A percentile compares a stretch with the other conserved stretches of the same genome.
phyloP scores from a whole-genome alignment of 805 yeast species.

The Kregervanrija pseudodelftensis region DNA sequence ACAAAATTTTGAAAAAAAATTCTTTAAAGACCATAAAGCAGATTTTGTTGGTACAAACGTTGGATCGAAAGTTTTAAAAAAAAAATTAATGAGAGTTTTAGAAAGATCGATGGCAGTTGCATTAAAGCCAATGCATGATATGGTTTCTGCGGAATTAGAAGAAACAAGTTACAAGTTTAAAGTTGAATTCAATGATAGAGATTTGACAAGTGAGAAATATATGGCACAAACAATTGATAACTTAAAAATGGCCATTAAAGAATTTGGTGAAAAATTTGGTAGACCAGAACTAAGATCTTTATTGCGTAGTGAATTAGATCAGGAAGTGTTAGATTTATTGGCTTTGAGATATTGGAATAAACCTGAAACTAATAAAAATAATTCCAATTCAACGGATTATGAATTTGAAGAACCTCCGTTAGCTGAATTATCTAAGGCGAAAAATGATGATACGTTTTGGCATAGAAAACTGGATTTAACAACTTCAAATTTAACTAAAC shows the following conservation, averaged over 20 bases:
- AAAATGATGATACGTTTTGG: constrained; percentile 77
- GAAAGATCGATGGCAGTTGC: constrained; percentile 89
- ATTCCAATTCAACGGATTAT: constrained; percentile 9
- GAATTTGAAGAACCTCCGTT: constrained; percentile 41
- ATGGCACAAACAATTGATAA: constrained; percentile 87
- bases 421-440: constrained; percentile 47
- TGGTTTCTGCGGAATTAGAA: constrained; percentile 86
- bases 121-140: constrained; percentile 75
- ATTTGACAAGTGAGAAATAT: constrained; percentile 88
- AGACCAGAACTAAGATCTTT: constrained; percentile 75
- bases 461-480: constrained; percentile 78
- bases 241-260: constrained; percentile 79
- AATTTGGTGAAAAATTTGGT: constrained; percentile 74
- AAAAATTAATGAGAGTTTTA: constrained; percentile 75
- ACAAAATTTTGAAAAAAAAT: constrained; percentile 57
- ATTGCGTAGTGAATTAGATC: constrained; percentile 80
- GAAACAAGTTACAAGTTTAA: constrained; percentile 89
- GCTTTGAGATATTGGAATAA: constrained; percentile 93
- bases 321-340: constrained; percentile 74
- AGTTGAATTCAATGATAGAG: constrained; percentile 94
- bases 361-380: constrained; percentile 30
- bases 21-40: constrained; percentile 56
- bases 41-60: constrained; percentile 59
- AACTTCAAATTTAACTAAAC: constrained; percentile 76
- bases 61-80: constrained; percentile 69